Evolutionary conservation across 768 basidiomycete species (phyloP).

Genomic region (Favolaschia claudopus): DNA sequence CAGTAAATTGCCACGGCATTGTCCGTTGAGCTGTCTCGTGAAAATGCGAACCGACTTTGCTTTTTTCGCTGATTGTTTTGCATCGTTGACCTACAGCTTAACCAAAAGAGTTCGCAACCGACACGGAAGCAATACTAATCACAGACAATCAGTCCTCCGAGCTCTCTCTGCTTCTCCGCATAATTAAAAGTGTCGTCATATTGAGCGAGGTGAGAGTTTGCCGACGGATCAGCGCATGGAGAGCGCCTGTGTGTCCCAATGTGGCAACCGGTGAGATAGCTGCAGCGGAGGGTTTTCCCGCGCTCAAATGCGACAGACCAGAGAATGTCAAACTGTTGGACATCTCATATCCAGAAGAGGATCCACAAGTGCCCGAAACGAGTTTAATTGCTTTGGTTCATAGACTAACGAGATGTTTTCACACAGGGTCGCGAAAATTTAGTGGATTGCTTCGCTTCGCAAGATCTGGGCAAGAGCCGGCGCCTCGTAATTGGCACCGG

Average conservation of each 20-base stretch:
- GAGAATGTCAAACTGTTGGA: no score
- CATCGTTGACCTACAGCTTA: no score
- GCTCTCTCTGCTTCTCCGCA: not conserved
- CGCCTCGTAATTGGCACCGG: no score
- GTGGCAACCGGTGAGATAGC: not conserved
- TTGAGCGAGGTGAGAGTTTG: not conserved
- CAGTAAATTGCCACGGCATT: not conserved
- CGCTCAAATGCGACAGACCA: no score
- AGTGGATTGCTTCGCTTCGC: not conserved
- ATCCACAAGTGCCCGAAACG: not conserved
- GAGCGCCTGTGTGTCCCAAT: not conserved
- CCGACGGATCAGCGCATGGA: constrained; percentile 2
- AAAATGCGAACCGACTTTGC: not conserved
- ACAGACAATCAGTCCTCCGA: not conserved
- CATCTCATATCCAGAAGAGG: not conserved
- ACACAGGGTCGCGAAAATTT: not conserved
- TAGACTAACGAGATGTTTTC: not conserved
- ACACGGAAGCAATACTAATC: no score
- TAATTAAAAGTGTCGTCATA: constrained; percentile 14
- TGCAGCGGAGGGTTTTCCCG: no score
- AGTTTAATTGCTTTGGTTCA: not conserved
- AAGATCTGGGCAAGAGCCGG: no score
- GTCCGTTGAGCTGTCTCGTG: not conserved
- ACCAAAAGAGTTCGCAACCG: no score
- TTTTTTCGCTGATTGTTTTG: no score